Evolutionary conservation across 1,284 basidiomycete species (phyloP).

Genomic region (Cystobasidium pallidum): DNA sequence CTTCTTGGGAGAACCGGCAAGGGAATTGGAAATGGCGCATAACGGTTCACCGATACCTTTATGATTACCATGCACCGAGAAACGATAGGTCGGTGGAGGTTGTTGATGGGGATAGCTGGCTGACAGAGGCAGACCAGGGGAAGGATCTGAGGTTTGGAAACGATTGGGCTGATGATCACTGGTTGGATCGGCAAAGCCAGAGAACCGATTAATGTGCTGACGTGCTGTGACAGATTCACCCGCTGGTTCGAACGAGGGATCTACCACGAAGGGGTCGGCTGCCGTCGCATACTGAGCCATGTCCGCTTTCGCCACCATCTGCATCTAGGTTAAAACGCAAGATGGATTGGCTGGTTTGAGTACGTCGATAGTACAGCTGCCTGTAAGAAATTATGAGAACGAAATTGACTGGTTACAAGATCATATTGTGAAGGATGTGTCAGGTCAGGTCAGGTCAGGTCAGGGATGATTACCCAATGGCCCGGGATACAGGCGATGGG

Average conservation of each 20-base stretch:
- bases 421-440: not conserved
- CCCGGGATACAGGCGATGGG: not conserved
- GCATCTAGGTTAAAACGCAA: not conserved
- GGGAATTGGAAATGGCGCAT: not conserved
- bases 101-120: not conserved
- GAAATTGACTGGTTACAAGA: not conserved
- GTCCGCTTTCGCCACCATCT: not conserved
- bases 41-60: not conserved
- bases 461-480: not conserved
- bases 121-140: not conserved
- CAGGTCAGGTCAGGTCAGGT: not conserved
- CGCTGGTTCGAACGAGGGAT: not conserved
- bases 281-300: constrained; percentile 7
- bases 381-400: not conserved
- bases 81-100: not conserved
- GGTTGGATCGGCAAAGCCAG: not conserved
- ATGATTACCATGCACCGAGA: not conserved
- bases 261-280: constrained; percentile 16
- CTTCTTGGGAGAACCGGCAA: constrained; percentile 14
- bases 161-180: not conserved
- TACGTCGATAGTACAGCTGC: not conserved
- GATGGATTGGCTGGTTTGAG: too few species aligned
- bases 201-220: not conserved
- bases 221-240: not conserved
- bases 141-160: constrained; percentile 4